Evolutionary conservation across 805 yeast genomes (phyloP).

Genomic region (Candida loeiensis): DNA sequence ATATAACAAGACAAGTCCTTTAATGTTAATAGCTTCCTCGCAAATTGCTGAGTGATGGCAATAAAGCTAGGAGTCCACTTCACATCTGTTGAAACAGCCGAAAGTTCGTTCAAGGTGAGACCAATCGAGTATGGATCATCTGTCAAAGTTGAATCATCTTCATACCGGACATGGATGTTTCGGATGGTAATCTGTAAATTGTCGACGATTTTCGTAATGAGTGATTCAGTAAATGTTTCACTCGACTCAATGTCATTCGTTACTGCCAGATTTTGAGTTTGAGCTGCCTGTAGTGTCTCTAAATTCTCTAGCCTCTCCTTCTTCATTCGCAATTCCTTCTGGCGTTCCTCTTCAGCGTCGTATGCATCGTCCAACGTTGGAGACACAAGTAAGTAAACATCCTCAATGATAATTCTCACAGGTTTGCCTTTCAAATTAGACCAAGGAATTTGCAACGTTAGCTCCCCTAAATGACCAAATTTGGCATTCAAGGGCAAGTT

Average conservation of each 20-base stretch:
- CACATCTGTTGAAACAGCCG: conserved; percentile 87
- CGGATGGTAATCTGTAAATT: conserved; percentile 87
- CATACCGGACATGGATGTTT: conserved; percentile 89
- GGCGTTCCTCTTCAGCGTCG: conserved; percentile 55
- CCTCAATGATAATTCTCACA: conserved; percentile 81
- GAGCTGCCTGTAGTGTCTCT: conserved; percentile 56
- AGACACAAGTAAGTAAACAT: conserved; percentile 76
- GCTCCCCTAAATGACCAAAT: conserved; percentile 85
- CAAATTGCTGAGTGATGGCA: conserved; percentile 58
- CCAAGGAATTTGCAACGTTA: conserved; percentile 95
- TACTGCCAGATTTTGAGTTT: conserved; percentile 24
- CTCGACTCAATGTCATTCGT: conserved; percentile 46
- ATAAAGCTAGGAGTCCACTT: conserved; percentile 85
- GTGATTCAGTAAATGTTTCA: conserved; percentile 81
- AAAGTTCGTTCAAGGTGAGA: conserved; percentile 73
- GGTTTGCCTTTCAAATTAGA: conserved; percentile 90
- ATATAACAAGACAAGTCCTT: conserved; percentile 77
- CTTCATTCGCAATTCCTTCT: conserved; percentile 60
- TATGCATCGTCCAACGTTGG: conserved; percentile 62
- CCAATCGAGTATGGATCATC: conserved; percentile 81
- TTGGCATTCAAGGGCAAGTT: conserved; percentile 82
- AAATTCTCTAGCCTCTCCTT: conserved; percentile 63
- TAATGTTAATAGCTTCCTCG: conserved; percentile 75
- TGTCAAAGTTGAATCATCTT: conserved; percentile 71
- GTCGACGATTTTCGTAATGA: conserved; percentile 87